A percentile compares a stretch with the other conserved stretches of the same genome.
phyloP scores from a whole-genome alignment of 768 basidiomycete species.

The Rossbeevera mucosa region DNA sequence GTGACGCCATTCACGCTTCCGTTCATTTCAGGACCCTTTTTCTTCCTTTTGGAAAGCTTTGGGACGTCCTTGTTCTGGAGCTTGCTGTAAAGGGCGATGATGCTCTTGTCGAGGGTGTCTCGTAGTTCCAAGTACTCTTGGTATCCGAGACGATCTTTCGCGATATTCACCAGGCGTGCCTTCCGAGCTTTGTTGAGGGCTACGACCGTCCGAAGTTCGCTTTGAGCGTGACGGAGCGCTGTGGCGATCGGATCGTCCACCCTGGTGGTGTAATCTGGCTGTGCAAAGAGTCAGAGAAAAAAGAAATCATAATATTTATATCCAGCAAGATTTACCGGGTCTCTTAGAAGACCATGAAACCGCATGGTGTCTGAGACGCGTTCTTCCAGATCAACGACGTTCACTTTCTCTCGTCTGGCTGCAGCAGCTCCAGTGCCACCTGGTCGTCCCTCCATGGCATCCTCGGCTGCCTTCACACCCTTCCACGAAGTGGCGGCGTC shows the following conservation, averaged over 20 bases:
- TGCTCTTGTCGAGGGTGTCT: conserved; percentile 83
- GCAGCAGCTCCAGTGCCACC: conserved; percentile 78
- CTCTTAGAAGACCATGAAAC: conserved; percentile 65
- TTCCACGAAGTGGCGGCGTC: conserved; percentile 58
- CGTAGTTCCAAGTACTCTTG: conserved; percentile 86
- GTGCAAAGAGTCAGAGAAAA: conserved; percentile 21
- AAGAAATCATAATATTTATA: neutral
- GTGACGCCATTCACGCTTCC: conserved; percentile 26
- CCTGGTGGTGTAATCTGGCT: conserved; percentile 73
- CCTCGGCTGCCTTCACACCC: conserved; percentile 78
- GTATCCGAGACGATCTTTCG: conserved; percentile 83
- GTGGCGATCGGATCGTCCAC: conserved; percentile 94
- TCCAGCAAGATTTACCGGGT: conserved; percentile 51
- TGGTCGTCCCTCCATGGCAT: conserved; percentile 79
- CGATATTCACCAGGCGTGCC: conserved; percentile 63
- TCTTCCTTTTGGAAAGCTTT: conserved; percentile 71
- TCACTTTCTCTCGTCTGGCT: conserved; percentile 67
- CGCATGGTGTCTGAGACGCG: conserved; percentile 73
- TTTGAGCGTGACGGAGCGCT: conserved; percentile 84
- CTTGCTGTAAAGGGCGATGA: conserved; percentile 67
- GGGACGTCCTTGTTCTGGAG: conserved; percentile 78
- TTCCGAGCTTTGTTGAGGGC: conserved; percentile 83
- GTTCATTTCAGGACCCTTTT: conserved; percentile 45
- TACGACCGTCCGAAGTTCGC: conserved; percentile 69
- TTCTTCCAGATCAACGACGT: conserved; percentile 74